A percentile compares a stretch with the other conserved stretches of the same genome.
These are phyloP conservation scores for Aschersonia sp. DNA, from an alignment of 2,329 filamentous ascomycete species.

Conservation along the genomic window DNA sequence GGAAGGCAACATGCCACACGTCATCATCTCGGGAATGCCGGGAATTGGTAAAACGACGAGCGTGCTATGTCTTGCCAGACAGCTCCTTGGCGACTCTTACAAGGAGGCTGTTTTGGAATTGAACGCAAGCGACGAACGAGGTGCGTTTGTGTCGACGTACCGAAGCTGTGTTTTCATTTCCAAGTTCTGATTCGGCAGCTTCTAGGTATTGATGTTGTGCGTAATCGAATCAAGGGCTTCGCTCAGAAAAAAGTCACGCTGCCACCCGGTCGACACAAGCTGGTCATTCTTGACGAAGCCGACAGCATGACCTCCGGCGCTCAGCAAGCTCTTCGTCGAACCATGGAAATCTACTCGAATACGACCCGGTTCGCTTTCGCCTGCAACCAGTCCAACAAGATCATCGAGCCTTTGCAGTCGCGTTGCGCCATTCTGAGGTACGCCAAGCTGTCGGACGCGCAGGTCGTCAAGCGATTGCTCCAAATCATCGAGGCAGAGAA, in stretches of 20 bases:
- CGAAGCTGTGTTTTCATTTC: too few relatives aligned
- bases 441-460: conserved; percentile 77
- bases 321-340: conserved; percentile 84
- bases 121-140: conserved; percentile 91
- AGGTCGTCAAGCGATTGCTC: conserved; percentile 78
- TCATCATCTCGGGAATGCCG: conserved; percentile 99
- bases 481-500: conserved; percentile 90
- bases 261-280: conserved; percentile 78
- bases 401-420: conserved; percentile 97
- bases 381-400: conserved; percentile 98
- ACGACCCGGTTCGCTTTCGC: conserved; percentile 96
- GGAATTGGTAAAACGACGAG: conserved; percentile 98
- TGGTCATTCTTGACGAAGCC: conserved; percentile 95
- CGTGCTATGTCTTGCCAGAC: conserved; percentile 80
- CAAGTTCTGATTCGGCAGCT: too few relatives aligned
- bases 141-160: conserved; percentile 19
- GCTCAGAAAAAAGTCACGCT: conserved; percentile 98
- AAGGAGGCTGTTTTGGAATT: conserved; percentile 95
- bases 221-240: conserved; percentile 95
- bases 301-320: conserved; percentile 97
- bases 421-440: conserved; percentile 93
- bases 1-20: conserved; percentile 97
- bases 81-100: conserved; percentile 82
- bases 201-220: conserved; percentile 83
- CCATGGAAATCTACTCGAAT: conserved; percentile 97